Evolutionary conservation across 1,284 basidiomycete genomes (phyloP).

Genomic region (Rhodotorula sp.): DNA sequence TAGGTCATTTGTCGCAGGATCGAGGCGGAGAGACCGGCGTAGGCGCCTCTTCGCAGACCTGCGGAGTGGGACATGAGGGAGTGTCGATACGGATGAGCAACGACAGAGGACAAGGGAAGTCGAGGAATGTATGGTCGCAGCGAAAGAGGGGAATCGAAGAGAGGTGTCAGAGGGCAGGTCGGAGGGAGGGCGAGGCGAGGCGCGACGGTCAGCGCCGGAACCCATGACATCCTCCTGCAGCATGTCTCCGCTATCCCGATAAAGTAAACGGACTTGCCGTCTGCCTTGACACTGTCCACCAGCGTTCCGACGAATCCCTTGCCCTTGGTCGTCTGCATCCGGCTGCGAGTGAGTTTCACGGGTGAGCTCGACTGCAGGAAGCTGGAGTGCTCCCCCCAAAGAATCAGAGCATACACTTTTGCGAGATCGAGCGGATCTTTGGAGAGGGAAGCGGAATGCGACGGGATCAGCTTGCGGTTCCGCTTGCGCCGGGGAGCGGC

Average conservation of each 20-base stretch:
- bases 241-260: not conserved
- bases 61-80: not conserved
- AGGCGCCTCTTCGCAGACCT: slow-evolving; percentile 43
- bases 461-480: slow-evolving; percentile 6
- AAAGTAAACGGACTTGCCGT: slow-evolving; percentile 26
- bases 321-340: slow-evolving; percentile 43
- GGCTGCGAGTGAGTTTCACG: slow-evolving; percentile 16
- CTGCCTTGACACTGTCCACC: slow-evolving; percentile 30
- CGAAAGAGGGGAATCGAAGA: not conserved
- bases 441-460: not conserved
- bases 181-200: not conserved
- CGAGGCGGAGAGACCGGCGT: slow-evolving; percentile 73
- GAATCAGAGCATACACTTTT: slow-evolving; percentile 37
- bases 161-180: too few species aligned
- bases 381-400: too few species aligned
- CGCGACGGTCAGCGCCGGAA: not conserved
- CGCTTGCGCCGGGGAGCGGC: not conserved
- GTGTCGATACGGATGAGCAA: not conserved
- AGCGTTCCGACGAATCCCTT: slow-evolving; percentile 38
- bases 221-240: not conserved
- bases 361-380: too few species aligned
- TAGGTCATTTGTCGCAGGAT: slow-evolving; percentile 92
- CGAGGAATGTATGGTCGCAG: not conserved
- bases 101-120: not conserved
- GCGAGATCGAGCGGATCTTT: slow-evolving; percentile 44